Percentiles rank a stretch among this genome's conserved stretches.
Evolutionary conservation across 2,329 filamentous ascomycete genomes (phyloP).

Genomic region (Arthrobotrys sinensis): DNA sequence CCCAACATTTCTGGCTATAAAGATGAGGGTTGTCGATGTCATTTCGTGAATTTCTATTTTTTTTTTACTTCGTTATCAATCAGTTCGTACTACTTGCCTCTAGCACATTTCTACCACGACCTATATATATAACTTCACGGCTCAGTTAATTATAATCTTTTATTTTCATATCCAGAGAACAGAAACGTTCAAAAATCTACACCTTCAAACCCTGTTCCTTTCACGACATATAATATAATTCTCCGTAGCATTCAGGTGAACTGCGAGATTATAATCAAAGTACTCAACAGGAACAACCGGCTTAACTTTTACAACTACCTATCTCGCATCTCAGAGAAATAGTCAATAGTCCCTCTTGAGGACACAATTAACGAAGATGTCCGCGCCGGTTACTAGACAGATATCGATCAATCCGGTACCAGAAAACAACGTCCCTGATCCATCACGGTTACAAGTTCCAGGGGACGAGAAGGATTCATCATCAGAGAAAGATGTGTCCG

Average conservation of each 20-base stretch:
- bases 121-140: neutral
- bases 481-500: constrained; percentile 49
- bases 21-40: constrained; percentile 28
- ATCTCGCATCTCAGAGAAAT: too few species aligned
- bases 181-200: too few species aligned
- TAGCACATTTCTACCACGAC: neutral
- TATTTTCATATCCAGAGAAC: neutral
- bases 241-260: too few species aligned
- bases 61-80: neutral
- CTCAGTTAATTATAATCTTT: neutral
- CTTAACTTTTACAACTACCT: too few species aligned
- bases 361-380: constrained; percentile 20
- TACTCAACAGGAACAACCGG: too few species aligned
- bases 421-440: constrained; percentile 11
- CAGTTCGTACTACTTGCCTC: too few species aligned
- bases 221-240: too few species aligned
- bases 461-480: constrained; percentile 31
- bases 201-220: too few species aligned
- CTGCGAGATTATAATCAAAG: too few species aligned
- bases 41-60: constrained; percentile 24
- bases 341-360: neutral
- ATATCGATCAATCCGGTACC: constrained; percentile 55
- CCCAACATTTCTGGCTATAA: constrained; percentile 26
- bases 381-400: constrained; percentile 47
- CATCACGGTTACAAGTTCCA: constrained; percentile 38